Evolutionary conservation across 805 yeast species (phyloP).

Genomic region (Limtongia smithiae): DNA sequence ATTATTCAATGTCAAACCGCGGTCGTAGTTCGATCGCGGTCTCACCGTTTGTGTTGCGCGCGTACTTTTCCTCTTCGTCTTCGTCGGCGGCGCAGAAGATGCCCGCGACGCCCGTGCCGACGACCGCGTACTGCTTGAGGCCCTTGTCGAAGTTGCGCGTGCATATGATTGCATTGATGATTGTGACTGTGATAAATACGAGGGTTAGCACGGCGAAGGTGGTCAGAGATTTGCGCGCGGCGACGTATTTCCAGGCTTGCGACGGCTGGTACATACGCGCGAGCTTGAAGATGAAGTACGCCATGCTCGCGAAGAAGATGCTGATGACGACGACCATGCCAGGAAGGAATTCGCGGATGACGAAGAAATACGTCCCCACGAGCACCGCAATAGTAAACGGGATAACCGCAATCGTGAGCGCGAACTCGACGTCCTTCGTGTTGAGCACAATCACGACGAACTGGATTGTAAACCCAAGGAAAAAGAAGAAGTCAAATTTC

Average conservation of each 20-base stretch:
- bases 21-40: too few species aligned
- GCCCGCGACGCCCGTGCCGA: too few species aligned
- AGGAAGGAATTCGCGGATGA: slow-evolving; percentile 38
- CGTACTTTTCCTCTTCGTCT: too few species aligned
- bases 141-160: slow-evolving; percentile 35
- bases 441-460: slow-evolving; percentile 46
- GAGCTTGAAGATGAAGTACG: slow-evolving; percentile 48
- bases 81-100: too few species aligned
- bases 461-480: slow-evolving; percentile 50
- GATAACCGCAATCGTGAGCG: slow-evolving; percentile 45
- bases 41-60: too few species aligned
- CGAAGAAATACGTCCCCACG: slow-evolving; percentile 40
- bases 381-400: slow-evolving; percentile 45
- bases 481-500: slow-evolving; percentile 47
- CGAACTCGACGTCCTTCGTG: slow-evolving; percentile 44
- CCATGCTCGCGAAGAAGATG: slow-evolving; percentile 42
- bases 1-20: too few species aligned
- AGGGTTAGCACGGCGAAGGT: slow-evolving; percentile 46
- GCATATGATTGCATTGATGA: slow-evolving; percentile 35
- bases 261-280: slow-evolving; percentile 46
- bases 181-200: slow-evolving; percentile 40
- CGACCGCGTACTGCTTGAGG: slow-evolving; percentile 26
- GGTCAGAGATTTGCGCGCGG: slow-evolving; percentile 46
- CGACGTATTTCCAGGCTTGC: slow-evolving; percentile 41
- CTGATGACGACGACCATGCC: slow-evolving; percentile 34